Evolutionary conservation across 345 rosid species (phyloP).

Genomic region (Aquilaria malaccensis): DNA sequence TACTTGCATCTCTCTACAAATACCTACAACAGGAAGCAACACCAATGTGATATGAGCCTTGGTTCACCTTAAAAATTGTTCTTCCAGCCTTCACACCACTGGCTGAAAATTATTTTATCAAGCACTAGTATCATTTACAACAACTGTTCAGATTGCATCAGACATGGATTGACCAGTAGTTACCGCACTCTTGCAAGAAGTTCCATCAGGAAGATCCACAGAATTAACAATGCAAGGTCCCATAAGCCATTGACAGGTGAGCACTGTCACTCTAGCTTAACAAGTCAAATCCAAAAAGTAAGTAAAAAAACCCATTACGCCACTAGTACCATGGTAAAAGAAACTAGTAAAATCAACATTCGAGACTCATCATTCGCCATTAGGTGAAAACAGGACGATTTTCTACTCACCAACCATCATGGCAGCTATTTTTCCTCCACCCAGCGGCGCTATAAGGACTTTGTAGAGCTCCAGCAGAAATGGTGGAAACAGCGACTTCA

Average conservation of each 20-base stretch:
- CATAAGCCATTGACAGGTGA: slow-evolving; percentile 98
- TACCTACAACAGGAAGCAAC: slow-evolving; percentile 35
- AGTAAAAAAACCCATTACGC: no score
- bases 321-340: no score
- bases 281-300: neutral
- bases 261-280: slow-evolving; percentile 74
- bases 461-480: slow-evolving; percentile 57
- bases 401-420: slow-evolving; percentile 78
- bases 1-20: slow-evolving; percentile 87
- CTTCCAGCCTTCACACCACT: no score
- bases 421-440: slow-evolving; percentile 71
- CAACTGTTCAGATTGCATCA: no score
- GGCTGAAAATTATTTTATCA: no score
- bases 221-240: slow-evolving; percentile 62
- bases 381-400: no score
- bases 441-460: slow-evolving; percentile 59
- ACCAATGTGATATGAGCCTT: no score
- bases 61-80: neutral
- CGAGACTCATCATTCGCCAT: no score
- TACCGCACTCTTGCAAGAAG: slow-evolving; percentile 72
- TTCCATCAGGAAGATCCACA: slow-evolving; percentile 76
- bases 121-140: no score
- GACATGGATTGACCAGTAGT: neutral
- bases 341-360: no score
- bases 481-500: slow-evolving; percentile 74